Base-by-base conservation (phyloP, 2,329 filamentous ascomycete species). In the Whalleya microplaca region DNA sequence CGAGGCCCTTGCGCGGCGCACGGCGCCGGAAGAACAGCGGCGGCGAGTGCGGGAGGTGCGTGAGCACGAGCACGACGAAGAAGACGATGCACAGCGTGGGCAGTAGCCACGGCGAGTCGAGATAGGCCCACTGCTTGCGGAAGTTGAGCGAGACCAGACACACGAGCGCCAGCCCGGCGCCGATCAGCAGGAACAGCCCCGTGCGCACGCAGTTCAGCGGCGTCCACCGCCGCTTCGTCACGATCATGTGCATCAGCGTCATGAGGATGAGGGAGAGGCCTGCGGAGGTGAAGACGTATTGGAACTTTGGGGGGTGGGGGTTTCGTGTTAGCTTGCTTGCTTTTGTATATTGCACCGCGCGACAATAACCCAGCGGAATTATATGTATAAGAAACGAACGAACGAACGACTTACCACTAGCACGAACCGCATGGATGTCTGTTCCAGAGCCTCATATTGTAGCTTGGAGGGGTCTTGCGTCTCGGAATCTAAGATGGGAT, bases 11-110 rank as follows among this genome's bases (percentile, higher is more conserved):
- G 14, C 20, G 4, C 43, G 1, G 20, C 43, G 19, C 14, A 18
- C 49, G 29, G 19, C 47, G 42, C 19, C 21, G 9, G 41, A 58
- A 59, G 43, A 64, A 61, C 3, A 61, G 32, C 2, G 59, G 63
- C 16, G 60, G 64, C 8, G 59, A 63, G 3, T 55, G 49, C 1
- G 60, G 66, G 2, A 66, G 42, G 41, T 66, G 64, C 43, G 65
- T 66, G 20, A 69, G 42, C 2, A 64, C 23, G 14, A 69, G 51
- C 7, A 71, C 60, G 41, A 55, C 12, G 48, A 69, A 66, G 52
- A 68, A 64, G 12, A 58, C 54, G 19, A 69, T 40, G 46, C 63
- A 63, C 14, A 71, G 52, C 4, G 62, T 66, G 2, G 68, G 67
- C 41, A 69, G 54, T n/a, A 66, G 49, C 66, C 66, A 71, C 2